A percentile compares a stretch with the other conserved stretches of the same genome.
Evolutionary conservation across 352 stramenopile genomes (phyloP).

Genomic region (Globisporangium ultimum): DNA sequence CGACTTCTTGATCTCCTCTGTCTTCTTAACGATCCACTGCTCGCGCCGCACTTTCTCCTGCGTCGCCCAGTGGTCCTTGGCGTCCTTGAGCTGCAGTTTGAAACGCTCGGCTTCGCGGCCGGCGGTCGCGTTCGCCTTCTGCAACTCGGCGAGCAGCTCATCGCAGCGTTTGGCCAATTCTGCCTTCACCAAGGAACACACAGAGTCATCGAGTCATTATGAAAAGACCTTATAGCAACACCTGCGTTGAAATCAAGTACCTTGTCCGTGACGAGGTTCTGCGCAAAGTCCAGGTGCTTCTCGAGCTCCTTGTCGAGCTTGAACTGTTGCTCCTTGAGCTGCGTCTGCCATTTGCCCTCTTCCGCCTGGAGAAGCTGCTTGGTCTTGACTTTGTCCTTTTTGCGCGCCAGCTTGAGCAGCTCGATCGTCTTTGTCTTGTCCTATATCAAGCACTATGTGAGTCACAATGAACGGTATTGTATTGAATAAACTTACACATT

Average conservation of each 20-base stretch:
- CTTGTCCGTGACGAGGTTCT: slow-evolving; percentile 75
- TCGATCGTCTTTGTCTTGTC: slow-evolving; percentile 87
- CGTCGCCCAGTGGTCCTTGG: slow-evolving; percentile 63
- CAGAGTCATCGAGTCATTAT: too few relatives aligned
- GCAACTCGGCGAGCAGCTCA: slow-evolving; percentile 63
- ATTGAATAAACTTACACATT: slow-evolving; percentile 3
- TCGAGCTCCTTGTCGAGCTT: slow-evolving; percentile 75
- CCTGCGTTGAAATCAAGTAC: slow-evolving; percentile 15
- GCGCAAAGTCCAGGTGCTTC: slow-evolving; percentile 78
- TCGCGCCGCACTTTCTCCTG: slow-evolving; percentile 71
- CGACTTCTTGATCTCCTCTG: slow-evolving; percentile 83
- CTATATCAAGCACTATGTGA: slow-evolving; percentile 16
- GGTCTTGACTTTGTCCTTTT: slow-evolving; percentile 71
- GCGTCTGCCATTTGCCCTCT: slow-evolving; percentile 46
- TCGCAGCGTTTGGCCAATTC: slow-evolving; percentile 68
- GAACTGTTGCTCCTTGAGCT: slow-evolving; percentile 52
- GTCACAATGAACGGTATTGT: not conserved
- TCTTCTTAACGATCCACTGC: slow-evolving; percentile 83
- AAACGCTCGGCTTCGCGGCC: slow-evolving; percentile 53
- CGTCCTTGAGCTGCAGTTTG: slow-evolving; percentile 75
- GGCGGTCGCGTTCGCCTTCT: slow-evolving; percentile 41
- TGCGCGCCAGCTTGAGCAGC: slow-evolving; percentile 64
- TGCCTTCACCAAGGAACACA: slow-evolving; percentile 22
- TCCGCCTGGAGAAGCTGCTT: slow-evolving; percentile 47
- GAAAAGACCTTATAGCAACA: not conserved